These are phyloP conservation scores for Niebla homalea DNA, from an alignment of 495 filamentous ascomycete genomes.

Conservation along the genomic window DNA sequence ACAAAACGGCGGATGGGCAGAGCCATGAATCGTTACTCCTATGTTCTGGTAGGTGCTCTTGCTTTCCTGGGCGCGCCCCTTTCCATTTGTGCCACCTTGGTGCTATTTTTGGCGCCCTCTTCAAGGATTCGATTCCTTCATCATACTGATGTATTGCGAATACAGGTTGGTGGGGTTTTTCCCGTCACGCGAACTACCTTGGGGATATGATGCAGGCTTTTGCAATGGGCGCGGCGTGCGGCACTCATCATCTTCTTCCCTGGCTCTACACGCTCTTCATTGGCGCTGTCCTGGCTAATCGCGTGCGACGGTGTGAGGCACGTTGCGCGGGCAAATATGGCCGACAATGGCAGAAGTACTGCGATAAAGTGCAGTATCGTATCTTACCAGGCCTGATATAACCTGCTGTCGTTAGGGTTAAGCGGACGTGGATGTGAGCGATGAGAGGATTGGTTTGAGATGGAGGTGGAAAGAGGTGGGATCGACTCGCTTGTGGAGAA, in stretches of 20 bases:
- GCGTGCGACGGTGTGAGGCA: slow-evolving; percentile 23
- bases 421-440: too few species aligned
- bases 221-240: slow-evolving; percentile 31
- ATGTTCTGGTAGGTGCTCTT: slow-evolving; percentile 21
- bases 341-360: slow-evolving; percentile 30
- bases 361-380: slow-evolving; percentile 29
- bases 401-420: too few species aligned
- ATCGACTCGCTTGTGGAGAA: too few species aligned
- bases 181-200: slow-evolving; percentile 36
- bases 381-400: slow-evolving; percentile 31
- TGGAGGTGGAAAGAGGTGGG: too few species aligned
- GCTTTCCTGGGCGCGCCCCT: not conserved
- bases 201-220: slow-evolving; percentile 33
- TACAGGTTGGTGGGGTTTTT: slow-evolving; percentile 33
- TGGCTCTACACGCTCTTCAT: slow-evolving; percentile 37
- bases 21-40: slow-evolving; percentile 29
- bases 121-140: too few species aligned
- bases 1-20: slow-evolving; percentile 28
- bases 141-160: not conserved
- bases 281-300: slow-evolving; percentile 14
- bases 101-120: too few species aligned
- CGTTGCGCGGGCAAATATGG: slow-evolving; percentile 34
- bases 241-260: slow-evolving; percentile 25
- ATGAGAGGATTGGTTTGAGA: too few species aligned
- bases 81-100: not conserved